These are phyloP conservation scores for Fusarium aywerte DNA, from an alignment of 2,329 filamentous ascomycete species.

Conservation along the genomic window DNA sequence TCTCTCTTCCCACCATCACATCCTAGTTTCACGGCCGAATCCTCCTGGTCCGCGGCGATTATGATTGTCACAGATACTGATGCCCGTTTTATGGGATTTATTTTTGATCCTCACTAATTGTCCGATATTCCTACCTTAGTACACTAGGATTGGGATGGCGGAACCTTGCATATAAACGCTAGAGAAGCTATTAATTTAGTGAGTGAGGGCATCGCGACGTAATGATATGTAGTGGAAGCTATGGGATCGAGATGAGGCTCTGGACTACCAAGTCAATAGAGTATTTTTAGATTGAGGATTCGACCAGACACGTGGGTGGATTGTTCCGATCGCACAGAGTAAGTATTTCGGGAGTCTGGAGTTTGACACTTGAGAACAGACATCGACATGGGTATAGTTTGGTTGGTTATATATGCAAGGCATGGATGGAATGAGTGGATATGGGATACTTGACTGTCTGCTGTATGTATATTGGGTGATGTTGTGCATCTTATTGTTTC, in stretches of 20 bases:
- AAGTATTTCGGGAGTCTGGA: background rate
- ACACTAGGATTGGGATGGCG: constrained; percentile 4
- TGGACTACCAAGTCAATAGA: background rate
- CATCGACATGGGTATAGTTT: constrained; percentile 11
- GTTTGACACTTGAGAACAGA: constrained; percentile 12
- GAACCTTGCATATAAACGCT: constrained; percentile 14
- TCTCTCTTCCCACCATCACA: constrained; percentile 7
- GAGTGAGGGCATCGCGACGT: background rate
- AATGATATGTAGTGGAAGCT: background rate
- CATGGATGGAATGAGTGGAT: constrained; percentile 10
- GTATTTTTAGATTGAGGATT: background rate
- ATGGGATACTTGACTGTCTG: background rate
- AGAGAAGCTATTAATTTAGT: too few relatives aligned
- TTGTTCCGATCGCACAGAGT: background rate
- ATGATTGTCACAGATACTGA: background rate
- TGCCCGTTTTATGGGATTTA: background rate
- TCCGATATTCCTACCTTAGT: constrained; percentile 1
- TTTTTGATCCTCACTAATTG: background rate
- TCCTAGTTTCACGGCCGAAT: background rate
- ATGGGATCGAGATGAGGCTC: constrained; percentile 10
- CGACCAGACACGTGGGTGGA: background rate
- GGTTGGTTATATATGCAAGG: constrained; percentile 21
- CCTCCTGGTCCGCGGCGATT: background rate
- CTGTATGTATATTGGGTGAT: background rate
- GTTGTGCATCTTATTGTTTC: constrained; percentile 9